Base-by-base conservation (phyloP, 306 rosid genomes). In the Casuarina cunninghamiana region DNA sequence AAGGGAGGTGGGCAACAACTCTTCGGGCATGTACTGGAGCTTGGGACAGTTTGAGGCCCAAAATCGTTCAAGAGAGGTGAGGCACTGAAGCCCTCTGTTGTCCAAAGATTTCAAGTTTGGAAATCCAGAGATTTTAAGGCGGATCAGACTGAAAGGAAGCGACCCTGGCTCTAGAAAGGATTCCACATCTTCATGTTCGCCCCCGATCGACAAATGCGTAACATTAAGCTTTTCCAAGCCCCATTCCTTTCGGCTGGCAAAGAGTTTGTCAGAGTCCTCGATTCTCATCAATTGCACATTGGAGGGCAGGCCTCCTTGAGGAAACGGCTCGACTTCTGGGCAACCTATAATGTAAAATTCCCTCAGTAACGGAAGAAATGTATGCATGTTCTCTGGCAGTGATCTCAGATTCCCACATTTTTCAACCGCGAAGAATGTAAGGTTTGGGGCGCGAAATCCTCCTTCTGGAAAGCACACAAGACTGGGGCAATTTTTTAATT, bases 371-470 rank as follows among this genome's bases (percentile, higher is more conserved):
- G 71, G 62, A 32, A 78, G 50, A 9, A 78, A 43, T 6, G 3
- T 4, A 49, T 37, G 35, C 76, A 60, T 71, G 0, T 1, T 4
- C 6, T 38, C 19, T 0, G 76, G 76, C 60, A 61, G 37, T 26
- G 39, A 75, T 1, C 1, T 37, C 8, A 46, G 51, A 9, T 12
- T 46, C 10, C 0, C 13, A 6, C 60, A 54, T 1, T 0, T 0
- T 0, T 1, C 0, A 3, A 54, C 9, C 0, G 0, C 0, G n/a
- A n/a, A n/a, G 1, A 0, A 0, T 41, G 2, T 2, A 5, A 76
- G 62, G 1, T 41, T 41, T 0, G 53, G 26, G 15, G 73, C 67
- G 3, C 0, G 48, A 0, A 63, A 19, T 63, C 63, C 79, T 66
- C 35, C 66, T 2, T 19, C 12, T 0, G 73, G 79, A 76, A 76